phyloP scores from a whole-genome alignment of 352 stramenopile genomes.

The Phytophthora pinifolia region DNA sequence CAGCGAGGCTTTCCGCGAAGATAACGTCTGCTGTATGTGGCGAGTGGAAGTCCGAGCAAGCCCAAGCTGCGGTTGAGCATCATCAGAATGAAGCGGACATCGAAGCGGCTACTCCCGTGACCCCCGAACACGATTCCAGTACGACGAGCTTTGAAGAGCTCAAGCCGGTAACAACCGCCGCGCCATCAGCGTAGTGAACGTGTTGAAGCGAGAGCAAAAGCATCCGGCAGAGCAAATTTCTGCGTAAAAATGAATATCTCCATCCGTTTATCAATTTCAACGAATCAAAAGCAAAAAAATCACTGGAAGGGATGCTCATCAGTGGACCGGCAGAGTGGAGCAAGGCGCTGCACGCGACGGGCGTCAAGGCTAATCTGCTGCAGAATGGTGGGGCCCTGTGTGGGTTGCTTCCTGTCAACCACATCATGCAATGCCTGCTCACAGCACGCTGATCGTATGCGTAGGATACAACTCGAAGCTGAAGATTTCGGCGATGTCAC shows the following conservation, averaged over 20 bases:
- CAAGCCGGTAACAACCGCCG: background rate
- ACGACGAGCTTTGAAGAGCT: conserved; percentile 2
- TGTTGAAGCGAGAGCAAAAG: no score
- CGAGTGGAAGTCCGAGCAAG: background rate
- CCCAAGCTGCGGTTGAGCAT: background rate
- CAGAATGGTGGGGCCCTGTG: conserved; percentile 28
- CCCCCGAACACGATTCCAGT: background rate
- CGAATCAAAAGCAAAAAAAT: conserved; percentile 19
- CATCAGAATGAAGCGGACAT: background rate
- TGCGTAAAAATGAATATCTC: no score
- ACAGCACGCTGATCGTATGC: background rate
- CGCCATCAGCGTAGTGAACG: background rate
- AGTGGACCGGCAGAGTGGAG: conserved; percentile 45
- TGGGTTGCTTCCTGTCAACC: background rate
- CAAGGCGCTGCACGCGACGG: conserved; percentile 28
- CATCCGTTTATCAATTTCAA: no score
- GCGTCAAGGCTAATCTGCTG: conserved; percentile 38
- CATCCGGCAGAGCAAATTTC: no score
- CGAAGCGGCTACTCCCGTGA: conserved; percentile 1
- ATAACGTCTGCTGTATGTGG: conserved; percentile 9
- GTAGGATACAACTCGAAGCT: conserved; percentile 47
- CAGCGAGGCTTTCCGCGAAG: conserved; percentile 9
- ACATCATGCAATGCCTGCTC: background rate
- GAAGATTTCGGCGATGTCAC: conserved; percentile 37
- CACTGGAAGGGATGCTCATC: conserved; percentile 39